A percentile compares a stretch with the other conserved stretches of the same genome.
These are phyloP conservation scores for Nemania abortiva DNA, from an alignment of 2,329 filamentous ascomycete species.

Conservation along the genomic window DNA sequence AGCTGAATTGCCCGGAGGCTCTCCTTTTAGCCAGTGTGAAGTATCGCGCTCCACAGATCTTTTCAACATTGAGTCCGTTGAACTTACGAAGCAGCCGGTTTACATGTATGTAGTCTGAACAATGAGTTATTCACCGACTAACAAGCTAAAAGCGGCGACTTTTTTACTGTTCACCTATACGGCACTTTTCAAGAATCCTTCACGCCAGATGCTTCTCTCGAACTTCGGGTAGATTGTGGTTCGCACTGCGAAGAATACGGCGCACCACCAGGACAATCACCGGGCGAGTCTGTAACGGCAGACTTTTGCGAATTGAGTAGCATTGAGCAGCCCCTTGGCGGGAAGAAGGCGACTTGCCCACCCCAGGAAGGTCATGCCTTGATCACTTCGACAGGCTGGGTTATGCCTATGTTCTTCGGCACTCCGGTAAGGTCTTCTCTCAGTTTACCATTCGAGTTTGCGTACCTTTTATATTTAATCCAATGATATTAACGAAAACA, in stretches of 20 bases:
- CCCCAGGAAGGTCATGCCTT: background rate
- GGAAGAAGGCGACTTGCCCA: background rate
- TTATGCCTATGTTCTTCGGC: background rate
- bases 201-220: background rate
- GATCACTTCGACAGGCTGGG: background rate
- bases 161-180: background rate
- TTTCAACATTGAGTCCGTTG: background rate
- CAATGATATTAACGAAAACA: background rate
- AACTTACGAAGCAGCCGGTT: background rate
- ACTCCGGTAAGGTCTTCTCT: background rate
- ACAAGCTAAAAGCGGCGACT: background rate
- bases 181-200: background rate
- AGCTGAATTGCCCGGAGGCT: background rate
- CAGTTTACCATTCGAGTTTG: background rate
- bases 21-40: background rate
- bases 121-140: background rate
- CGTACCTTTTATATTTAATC: no score
- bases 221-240: background rate
- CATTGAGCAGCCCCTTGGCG: background rate
- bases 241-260: background rate
- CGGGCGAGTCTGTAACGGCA: background rate
- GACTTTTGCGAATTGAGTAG: background rate
- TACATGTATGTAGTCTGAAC: background rate
- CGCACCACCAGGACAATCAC: background rate
- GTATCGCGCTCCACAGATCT: background rate